phyloP scores from a whole-genome alignment of 2,329 filamentous ascomycete species.

The Magnaporthiopsis rhizophila region DNA sequence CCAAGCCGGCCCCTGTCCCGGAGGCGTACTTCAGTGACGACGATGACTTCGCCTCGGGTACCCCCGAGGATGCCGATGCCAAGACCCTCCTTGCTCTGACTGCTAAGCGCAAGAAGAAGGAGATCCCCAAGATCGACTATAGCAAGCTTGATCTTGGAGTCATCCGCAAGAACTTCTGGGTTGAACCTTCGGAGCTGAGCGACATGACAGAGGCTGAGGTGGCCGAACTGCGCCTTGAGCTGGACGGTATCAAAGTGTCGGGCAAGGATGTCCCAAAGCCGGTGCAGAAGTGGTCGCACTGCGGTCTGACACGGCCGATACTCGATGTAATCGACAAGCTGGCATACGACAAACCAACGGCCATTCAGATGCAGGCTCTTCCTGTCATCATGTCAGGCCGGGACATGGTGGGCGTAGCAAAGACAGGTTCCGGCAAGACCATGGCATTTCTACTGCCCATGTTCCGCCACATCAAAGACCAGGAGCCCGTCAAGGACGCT shows the following conservation, averaged over 20 bases:
- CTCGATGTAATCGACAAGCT: conserved; percentile 76
- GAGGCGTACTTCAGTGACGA: conserved; percentile 87
- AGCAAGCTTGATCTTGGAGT: conserved; percentile 75
- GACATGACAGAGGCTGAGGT: conserved; percentile 81
- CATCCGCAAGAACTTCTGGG: conserved; percentile 92
- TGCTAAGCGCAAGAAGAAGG: conserved; percentile 80
- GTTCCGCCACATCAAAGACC: conserved; percentile 97
- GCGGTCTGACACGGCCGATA: conserved; percentile 78
- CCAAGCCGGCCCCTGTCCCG: conserved; percentile 47
- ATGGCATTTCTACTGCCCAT: conserved; percentile 92
- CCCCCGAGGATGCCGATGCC: conserved; percentile 38
- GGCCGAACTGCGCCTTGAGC: conserved; percentile 69
- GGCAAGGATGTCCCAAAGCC: conserved; percentile 86
- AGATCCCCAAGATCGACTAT: conserved; percentile 83
- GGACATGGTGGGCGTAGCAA: conserved; percentile 92
- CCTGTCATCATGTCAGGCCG: conserved; percentile 93
- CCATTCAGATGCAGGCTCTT: conserved; percentile 92
- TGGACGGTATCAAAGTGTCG: conserved; percentile 92
- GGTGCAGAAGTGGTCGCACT: conserved; percentile 94
- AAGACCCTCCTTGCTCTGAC: conserved; percentile 45
- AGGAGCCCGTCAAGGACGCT: conserved; percentile 68
- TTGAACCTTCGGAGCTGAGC: conserved; percentile 75
- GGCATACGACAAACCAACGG: conserved; percentile 80
- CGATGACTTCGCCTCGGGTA: conserved; percentile 57
- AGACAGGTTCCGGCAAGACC: conserved; percentile 96